Conservation (phyloP, 495 filamentous ascomycete genomes). For the Penicillium coprophilum region DNA sequence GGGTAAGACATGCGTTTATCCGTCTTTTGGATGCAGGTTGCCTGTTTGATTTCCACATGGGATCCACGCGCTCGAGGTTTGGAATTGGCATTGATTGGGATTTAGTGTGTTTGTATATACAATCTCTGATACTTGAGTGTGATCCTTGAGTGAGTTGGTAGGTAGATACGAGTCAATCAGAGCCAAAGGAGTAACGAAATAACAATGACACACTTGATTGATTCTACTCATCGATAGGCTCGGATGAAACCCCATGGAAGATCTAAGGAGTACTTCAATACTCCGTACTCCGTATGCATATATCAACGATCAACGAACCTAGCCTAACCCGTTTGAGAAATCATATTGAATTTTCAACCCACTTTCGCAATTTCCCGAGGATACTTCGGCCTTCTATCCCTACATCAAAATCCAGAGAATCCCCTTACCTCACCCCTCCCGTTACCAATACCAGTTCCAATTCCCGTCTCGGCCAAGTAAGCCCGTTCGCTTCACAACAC, state of each 20-base stretch:
- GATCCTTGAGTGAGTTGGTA: no score
- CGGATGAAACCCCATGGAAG: no score
- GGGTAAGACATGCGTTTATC: conserved; percentile 9
- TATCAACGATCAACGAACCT: background rate
- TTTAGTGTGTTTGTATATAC: background rate
- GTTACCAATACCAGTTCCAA: conserved; percentile 4
- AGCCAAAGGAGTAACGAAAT: background rate
- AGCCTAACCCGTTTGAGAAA: background rate
- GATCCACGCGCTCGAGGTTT: conserved; percentile 8
- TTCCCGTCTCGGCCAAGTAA: conserved; percentile 11
- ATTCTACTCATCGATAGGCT: no score
- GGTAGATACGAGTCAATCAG: background rate
- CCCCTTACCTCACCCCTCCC: conserved; percentile 29
- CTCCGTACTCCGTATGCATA: background rate
- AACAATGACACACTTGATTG: background rate
- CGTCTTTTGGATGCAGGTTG: conserved; percentile 2
- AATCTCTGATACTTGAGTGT: background rate
- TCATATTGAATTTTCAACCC: no score
- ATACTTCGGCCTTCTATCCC: background rate
- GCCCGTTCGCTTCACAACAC: conserved; percentile 13
- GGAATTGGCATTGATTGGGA: background rate
- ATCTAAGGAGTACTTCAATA: no score
- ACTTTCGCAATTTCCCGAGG: no score
- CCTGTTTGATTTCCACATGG: conserved; percentile 11
- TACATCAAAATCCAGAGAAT: background rate